Conservation (phyloP, 1,284 basidiomycete genomes). For the Ceratobasidium sp. region DNA sequence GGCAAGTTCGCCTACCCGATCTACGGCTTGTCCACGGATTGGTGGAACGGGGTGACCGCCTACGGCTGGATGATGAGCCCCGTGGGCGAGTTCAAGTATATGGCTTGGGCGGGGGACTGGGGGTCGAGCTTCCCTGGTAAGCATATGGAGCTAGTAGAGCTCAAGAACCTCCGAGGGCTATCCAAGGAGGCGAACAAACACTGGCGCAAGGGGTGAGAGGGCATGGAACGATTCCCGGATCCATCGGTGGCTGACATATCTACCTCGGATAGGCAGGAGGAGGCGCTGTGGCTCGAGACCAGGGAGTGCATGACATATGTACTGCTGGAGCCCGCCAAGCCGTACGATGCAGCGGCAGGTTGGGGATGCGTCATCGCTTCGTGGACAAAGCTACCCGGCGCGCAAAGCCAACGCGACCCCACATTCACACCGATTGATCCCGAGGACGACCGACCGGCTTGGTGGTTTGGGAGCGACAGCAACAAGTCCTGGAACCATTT, state of each 20-base stretch:
- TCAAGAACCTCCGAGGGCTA: neutral
- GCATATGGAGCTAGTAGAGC: neutral
- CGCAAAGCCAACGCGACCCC: neutral
- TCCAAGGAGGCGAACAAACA: neutral
- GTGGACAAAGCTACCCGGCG: neutral
- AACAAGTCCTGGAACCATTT: neutral
- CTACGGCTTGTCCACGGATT: neutral
- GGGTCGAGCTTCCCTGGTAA: neutral
- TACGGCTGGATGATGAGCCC: neutral
- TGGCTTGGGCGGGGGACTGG: constrained; percentile 7
- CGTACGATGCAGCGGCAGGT: neutral
- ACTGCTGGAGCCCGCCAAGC: neutral
- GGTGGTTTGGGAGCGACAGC: neutral
- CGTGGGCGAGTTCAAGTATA: neutral
- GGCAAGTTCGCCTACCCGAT: constrained; percentile 1
- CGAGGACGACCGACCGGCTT: neutral
- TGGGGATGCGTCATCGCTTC: neutral
- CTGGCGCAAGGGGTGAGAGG: constrained; percentile 18
- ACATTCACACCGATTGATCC: neutral
- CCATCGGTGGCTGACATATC: neutral
- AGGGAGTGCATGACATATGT: neutral
- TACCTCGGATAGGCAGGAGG: neutral
- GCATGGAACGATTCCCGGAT: neutral
- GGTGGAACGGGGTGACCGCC: constrained; percentile 5
- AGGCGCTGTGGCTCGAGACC: constrained; percentile 18